phyloP scores from a whole-genome alignment of 2,329 filamentous ascomycete genomes.

The Trichoderma koningiopsis region DNA sequence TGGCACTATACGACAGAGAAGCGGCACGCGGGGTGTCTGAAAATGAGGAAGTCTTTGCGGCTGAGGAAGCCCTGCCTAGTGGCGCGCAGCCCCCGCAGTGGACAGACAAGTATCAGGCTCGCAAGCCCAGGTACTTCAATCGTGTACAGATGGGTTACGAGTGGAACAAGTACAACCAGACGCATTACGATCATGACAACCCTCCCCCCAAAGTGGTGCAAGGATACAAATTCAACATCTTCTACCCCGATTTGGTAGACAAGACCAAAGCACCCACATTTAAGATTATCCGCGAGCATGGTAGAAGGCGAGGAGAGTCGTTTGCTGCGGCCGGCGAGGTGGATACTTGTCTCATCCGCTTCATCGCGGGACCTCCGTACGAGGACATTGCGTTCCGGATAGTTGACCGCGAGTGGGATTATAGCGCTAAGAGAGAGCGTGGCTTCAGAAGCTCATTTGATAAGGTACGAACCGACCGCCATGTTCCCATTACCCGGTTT shows the following conservation, averaged over 20 bases:
- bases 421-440: constrained; percentile 90
- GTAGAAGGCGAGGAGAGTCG: constrained; percentile 84
- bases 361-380: constrained; percentile 93
- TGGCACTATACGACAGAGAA: constrained; percentile 88
- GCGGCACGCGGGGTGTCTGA: constrained; percentile 88
- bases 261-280: constrained; percentile 94
- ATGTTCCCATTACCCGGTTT: constrained; percentile 27
- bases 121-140: constrained; percentile 97
- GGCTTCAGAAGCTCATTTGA: constrained; percentile 97
- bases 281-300: constrained; percentile 91
- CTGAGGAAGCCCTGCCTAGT: constrained; percentile 73
- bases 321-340: constrained; percentile 93
- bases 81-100: constrained; percentile 66
- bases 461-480: constrained; percentile 65
- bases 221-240: constrained; percentile 99
- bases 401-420: constrained; percentile 98
- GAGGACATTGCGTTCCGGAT: constrained; percentile 97
- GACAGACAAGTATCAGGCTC: constrained; percentile 81
- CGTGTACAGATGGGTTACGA: constrained; percentile 98
- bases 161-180: constrained; percentile 99
- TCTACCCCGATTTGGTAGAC: constrained; percentile 96
- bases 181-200: constrained; percentile 98
- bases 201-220: constrained; percentile 97
- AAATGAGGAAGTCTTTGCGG: constrained; percentile 93
- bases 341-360: constrained; percentile 94